phyloP scores from a whole-genome alignment of 495 filamentous ascomycete species.

The Chaetomium fimeti region DNA sequence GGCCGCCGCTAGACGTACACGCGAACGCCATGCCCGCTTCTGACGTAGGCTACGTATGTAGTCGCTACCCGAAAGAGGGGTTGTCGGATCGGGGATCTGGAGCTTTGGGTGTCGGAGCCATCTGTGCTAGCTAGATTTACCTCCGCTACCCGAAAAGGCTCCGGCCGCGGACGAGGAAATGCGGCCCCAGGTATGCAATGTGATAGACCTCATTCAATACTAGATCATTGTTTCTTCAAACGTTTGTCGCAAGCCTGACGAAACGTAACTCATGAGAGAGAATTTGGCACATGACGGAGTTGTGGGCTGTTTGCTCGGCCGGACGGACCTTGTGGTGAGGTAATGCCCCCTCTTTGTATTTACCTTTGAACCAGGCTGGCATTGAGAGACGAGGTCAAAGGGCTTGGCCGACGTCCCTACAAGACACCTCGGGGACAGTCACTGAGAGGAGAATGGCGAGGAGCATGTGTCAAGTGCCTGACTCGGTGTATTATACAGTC shows the following conservation, averaged over 20 bases:
- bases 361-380: background rate
- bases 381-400: background rate
- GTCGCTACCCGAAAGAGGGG: too few species aligned
- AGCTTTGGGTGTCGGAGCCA: background rate
- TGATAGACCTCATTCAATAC: slow-evolving; percentile 22
- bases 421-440: slow-evolving; percentile 1
- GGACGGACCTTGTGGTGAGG: slow-evolving; percentile 3
- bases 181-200: slow-evolving; percentile 4
- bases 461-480: background rate
- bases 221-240: background rate
- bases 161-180: background rate
- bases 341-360: slow-evolving; percentile 1
- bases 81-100: too few species aligned
- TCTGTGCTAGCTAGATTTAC: background rate
- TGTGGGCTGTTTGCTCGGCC: background rate
- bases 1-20: background rate
- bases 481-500: slow-evolving; percentile 3
- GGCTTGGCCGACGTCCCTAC: background rate
- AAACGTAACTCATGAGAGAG: background rate
- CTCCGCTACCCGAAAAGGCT: background rate
- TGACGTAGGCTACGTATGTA: too few species aligned
- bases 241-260: background rate
- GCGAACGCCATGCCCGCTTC: too few species aligned
- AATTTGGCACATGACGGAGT: background rate
- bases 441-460: background rate